These are phyloP conservation scores for Fusarium protoensiforme DNA, from an alignment of 2,329 filamentous ascomycete species.

Conservation along the genomic window DNA sequence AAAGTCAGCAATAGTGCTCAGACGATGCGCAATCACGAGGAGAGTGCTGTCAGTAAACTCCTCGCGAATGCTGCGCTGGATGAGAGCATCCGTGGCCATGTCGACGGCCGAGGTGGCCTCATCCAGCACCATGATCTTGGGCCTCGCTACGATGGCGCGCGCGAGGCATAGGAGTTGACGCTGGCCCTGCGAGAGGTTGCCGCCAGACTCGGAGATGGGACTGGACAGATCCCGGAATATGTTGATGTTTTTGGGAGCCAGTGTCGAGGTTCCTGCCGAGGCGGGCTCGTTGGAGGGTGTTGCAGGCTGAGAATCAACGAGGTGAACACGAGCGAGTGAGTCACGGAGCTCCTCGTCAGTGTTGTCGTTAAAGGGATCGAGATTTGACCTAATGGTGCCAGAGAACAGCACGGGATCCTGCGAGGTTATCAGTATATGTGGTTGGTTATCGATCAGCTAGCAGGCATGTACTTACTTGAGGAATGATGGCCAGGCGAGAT, in stretches of 20 bases:
- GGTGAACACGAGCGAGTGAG: constrained; percentile 76
- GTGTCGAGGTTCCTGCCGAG: constrained; percentile 47
- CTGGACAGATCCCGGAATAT: constrained; percentile 72
- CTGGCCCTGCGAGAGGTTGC: constrained; percentile 81
- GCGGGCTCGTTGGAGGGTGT: constrained; percentile 54
- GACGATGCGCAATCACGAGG: constrained; percentile 79
- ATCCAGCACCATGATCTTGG: constrained; percentile 83
- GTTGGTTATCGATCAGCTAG: background rate
- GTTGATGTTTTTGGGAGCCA: constrained; percentile 66
- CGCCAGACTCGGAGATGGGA: constrained; percentile 75
- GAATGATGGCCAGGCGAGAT: constrained; percentile 82
- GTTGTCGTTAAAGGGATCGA: constrained; percentile 81
- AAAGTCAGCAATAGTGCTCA: constrained; percentile 82
- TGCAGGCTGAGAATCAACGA: constrained; percentile 59
- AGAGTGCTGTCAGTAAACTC: constrained; percentile 77
- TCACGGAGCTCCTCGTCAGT: constrained; percentile 76
- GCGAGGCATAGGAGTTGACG: constrained; percentile 81
- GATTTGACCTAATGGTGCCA: constrained; percentile 79
- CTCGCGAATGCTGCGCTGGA: constrained; percentile 78
- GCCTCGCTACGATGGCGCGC: constrained; percentile 76
- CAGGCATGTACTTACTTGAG: constrained; percentile 56
- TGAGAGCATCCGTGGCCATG: constrained; percentile 79
- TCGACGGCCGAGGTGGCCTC: constrained; percentile 84
- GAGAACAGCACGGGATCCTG: constrained; percentile 85
- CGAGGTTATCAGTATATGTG: constrained; percentile 10